Evolutionary conservation across 2,329 filamentous ascomycete species (phyloP), one percentile per base, ranked within the genome.

Genomic region (Sarocladiaceae sp.): DNA sequence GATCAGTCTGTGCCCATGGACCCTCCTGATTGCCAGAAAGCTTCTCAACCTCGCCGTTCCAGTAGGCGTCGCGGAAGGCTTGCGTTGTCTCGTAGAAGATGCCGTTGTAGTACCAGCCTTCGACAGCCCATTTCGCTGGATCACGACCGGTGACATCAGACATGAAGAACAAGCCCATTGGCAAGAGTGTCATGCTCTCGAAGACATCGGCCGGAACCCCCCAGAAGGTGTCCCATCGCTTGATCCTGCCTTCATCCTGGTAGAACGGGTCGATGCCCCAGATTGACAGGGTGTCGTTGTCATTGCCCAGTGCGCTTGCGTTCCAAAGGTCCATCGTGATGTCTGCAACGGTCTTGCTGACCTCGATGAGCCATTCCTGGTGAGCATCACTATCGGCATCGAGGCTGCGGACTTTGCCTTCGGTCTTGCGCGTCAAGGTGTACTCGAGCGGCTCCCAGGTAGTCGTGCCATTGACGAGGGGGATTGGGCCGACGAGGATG

Each of bases 61-160:
- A 41, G 15, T 41, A 41, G 4, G 37, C 37, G 3, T 62, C 58
- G 26, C 69, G 58, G 55, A 78, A 72, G 3, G 63, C 65, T 15
- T 74, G 62, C 1, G 69, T 71, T 4, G 68, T 69, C 24, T 64
- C 55, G 51, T 78, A 81, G 48, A 72, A 72, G n/a, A 72, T 55
- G 34, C 68, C 67, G 46, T 76, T 70, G 52, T 77, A 79, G 13
- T 74, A 67, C 72, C 74, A 79, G 3, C 70, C 71, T 15, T 66
- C 60, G 0, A 76, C 54, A 12, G 55, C 61, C 76, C 77, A 80
- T 27, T 70, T 59, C 12, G 63, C 60, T 7, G 70, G 67, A 47
- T 78, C 69, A 5, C 70, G 64, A 0, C 72, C 71, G 0, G 72
- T 77, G 1, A 76, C 55, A 48, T 80, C 70, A 2, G 61, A 57